Conservation (phyloP, 768 basidiomycete species). For the Pisolithus tinctorius region DNA sequence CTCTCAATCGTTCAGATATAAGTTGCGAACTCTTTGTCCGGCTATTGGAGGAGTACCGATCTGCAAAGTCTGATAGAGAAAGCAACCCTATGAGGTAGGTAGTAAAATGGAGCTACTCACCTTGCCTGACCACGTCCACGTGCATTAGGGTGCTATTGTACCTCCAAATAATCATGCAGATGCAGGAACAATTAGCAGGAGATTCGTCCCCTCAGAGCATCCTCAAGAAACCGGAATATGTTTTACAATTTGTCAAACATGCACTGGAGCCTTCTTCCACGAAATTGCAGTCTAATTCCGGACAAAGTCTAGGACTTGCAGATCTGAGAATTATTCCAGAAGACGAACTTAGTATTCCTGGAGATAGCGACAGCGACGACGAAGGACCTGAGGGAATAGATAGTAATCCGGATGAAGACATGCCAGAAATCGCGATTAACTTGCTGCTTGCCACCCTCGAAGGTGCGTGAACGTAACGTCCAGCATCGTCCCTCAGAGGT, state of each 20-base stretch:
- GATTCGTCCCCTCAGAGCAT: constrained; percentile 51
- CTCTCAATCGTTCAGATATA: constrained; percentile 61
- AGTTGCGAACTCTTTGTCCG: constrained; percentile 67
- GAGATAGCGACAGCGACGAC: constrained; percentile 54
- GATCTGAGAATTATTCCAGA: constrained; percentile 34
- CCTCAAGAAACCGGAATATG: constrained; percentile 54
- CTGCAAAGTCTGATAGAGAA: constrained; percentile 13
- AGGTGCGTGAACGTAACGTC: constrained; percentile 41
- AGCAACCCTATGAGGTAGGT: constrained; percentile 18
- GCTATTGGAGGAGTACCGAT: constrained; percentile 64
- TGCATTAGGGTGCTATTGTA: constrained; percentile 54
- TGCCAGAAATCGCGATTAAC: constrained; percentile 73
- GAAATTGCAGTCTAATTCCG: constrained; percentile 2
- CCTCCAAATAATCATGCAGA: constrained; percentile 75
- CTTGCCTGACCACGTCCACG: neutral
- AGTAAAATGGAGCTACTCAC: neutral
- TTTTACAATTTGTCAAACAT: constrained; percentile 79
- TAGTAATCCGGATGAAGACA: constrained; percentile 46
- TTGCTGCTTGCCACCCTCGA: constrained; percentile 81
- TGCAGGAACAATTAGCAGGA: constrained; percentile 63
- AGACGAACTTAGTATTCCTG: constrained; percentile 32
- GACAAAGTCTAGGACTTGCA: constrained; percentile 22
- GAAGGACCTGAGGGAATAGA: constrained; percentile 36
- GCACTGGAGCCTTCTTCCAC: constrained; percentile 45
- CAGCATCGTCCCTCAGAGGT: neutral